A percentile compares a stretch with the other conserved stretches of the same genome.
Evolutionary conservation across 2,329 filamentous ascomycete species (phyloP).

Genomic region (Epichloe hybrida): DNA sequence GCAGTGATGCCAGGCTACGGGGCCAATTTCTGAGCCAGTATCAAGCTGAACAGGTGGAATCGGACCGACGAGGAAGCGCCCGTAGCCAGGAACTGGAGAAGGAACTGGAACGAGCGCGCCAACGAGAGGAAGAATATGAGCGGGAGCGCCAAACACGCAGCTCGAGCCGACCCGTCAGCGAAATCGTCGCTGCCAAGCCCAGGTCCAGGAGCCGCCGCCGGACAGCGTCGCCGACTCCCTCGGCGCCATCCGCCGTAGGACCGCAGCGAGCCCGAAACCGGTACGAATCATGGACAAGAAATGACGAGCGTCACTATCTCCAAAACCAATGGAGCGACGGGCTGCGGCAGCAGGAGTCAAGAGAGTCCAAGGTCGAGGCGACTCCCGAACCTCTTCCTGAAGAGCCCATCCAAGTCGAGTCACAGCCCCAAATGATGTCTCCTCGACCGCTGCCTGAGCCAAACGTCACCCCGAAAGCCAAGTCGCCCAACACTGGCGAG

Average conservation of each 20-base stretch:
- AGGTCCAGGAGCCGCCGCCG: constrained; percentile 13
- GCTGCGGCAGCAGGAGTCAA: constrained; percentile 24
- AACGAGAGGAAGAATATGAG: constrained; percentile 51
- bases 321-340: constrained; percentile 33
- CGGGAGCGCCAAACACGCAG: constrained; percentile 34
- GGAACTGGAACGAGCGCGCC: constrained; percentile 47
- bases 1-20: constrained; percentile 55
- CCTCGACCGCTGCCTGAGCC: constrained; percentile 31
- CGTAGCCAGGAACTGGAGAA: constrained; percentile 63
- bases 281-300: constrained; percentile 49
- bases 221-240: constrained; percentile 1
- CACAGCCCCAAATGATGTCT: neutral
- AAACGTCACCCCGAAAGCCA: constrained; percentile 17
- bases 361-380: constrained; percentile 14
- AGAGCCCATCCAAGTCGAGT: neutral
- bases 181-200: constrained; percentile 8
- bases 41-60: constrained; percentile 47
- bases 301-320: constrained; percentile 53
- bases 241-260: constrained; percentile 1
- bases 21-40: constrained; percentile 84
- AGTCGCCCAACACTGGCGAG: constrained; percentile 17
- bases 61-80: constrained; percentile 27
- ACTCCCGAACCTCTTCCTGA: constrained; percentile 2
- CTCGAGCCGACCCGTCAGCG: constrained; percentile 15
- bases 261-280: constrained; percentile 23